These are phyloP conservation scores for Uronychia setigera DNA, from an alignment of 73 alveolate genomes.

Conservation along the genomic window DNA sequence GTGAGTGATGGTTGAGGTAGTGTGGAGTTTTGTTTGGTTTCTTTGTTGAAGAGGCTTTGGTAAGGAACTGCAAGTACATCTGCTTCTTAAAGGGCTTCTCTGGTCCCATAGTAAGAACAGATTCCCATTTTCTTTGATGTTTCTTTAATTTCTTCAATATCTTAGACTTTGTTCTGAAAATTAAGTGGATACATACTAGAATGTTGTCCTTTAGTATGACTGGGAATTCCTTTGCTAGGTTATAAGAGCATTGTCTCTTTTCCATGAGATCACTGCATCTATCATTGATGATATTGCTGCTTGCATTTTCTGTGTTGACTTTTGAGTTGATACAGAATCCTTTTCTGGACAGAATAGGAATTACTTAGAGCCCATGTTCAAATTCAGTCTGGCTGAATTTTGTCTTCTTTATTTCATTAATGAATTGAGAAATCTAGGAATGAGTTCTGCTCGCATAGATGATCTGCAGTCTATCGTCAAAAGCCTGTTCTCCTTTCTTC, in stretches of 20 bases:
- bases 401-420: constrained; percentile 40
- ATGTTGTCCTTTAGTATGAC: constrained; percentile 17
- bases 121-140: constrained; percentile 10
- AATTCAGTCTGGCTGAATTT: not conserved
- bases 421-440: constrained; percentile 29
- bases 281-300: constrained; percentile 15
- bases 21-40: not conserved
- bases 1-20: too few relatives aligned
- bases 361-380: not conserved
- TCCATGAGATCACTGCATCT: constrained; percentile 44
- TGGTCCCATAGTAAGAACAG: constrained; percentile 43
- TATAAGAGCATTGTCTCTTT: constrained; percentile 26
- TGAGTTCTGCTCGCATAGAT: constrained; percentile 53
- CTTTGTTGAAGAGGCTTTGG: constrained; percentile 49
- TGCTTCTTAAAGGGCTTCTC: constrained; percentile 58
- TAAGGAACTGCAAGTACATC: constrained; percentile 80
- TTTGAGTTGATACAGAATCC: constrained; percentile 51
- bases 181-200: constrained; percentile 4
- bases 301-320: constrained; percentile 1
- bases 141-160: constrained; percentile 37
- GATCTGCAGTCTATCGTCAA: constrained; percentile 21
- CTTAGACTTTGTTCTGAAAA: constrained; percentile 30
- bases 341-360: constrained; percentile 37
- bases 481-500: constrained; percentile 5
- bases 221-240: constrained; percentile 4